phyloP scores from a whole-genome alignment of 441 rosid genomes.

The Pelargonium fulgidum region DNA sequence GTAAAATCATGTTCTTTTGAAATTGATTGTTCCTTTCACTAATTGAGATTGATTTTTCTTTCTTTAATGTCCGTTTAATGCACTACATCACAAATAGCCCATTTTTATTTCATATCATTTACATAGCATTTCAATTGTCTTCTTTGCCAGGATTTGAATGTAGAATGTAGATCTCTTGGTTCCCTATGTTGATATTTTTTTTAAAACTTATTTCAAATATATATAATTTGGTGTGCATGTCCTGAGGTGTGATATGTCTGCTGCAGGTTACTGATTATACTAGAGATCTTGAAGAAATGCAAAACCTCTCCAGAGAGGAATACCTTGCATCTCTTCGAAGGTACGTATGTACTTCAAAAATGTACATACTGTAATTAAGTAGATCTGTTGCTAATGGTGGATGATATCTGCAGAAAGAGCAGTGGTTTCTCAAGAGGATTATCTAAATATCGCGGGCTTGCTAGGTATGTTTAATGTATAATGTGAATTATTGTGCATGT shows the following conservation, averaged over 20 bases:
- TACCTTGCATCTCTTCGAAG: slow-evolving; percentile 70
- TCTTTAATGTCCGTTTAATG: background rate
- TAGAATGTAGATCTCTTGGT: background rate
- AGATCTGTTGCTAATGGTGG: slow-evolving; percentile 24
- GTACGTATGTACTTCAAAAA: slow-evolving; percentile 34
- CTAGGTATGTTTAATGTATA: slow-evolving; percentile 37
- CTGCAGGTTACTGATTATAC: slow-evolving; percentile 58
- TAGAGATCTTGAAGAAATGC: slow-evolving; percentile 78
- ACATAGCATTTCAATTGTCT: background rate
- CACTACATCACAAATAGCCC: background rate
- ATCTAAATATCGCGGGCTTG: slow-evolving; percentile 64
- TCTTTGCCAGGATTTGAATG: background rate
- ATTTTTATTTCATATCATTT: background rate
- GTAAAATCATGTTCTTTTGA: background rate
- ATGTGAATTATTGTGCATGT: slow-evolving; percentile 4
- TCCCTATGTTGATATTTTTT: background rate
- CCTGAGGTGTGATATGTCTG: slow-evolving; percentile 6
- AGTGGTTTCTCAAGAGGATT: slow-evolving; percentile 71
- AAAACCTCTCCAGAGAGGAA: slow-evolving; percentile 62
- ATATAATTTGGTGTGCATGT: background rate
- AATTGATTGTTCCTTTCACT: background rate
- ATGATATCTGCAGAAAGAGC: slow-evolving; percentile 59
- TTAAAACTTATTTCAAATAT: background rate
- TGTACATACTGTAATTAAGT: slow-evolving; percentile 2
- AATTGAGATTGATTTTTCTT: slow-evolving; percentile 1